Base-by-base conservation (phyloP, 768 basidiomycete genomes). In the Termitomyces sp. region DNA sequence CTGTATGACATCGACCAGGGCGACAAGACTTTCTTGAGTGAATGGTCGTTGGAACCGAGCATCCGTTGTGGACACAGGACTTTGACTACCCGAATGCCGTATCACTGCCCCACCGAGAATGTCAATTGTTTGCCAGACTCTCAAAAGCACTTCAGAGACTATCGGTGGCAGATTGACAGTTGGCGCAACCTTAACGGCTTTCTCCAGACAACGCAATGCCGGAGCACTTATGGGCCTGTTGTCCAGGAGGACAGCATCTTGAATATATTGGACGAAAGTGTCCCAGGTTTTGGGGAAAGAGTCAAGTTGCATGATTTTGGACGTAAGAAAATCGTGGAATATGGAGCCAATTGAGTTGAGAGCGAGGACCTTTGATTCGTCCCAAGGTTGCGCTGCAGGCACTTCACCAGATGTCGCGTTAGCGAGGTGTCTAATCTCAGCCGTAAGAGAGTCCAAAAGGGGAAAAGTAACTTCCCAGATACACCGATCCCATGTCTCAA, bases 401-500 rank as follows among this genome's bases (percentile, higher is more conserved):
- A 59, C 58, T 33, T 69, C 66, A 31, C 44, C 57, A 8, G 64
- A 24, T 22, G 62, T 47, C 33, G 66, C 53, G 31, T 55, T 67
- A n/a, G 70, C 64, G 4, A 73, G 62, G 18, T 72, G 75, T 39
- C 82, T 81, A 29, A 85, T 84, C 58, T 84, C 81, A 24, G 70
- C 65, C 0, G 83, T 86, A 57, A 88, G 77, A 22, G 86, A 77
- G 50, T 92, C 88, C 58, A 97, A 72, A 4, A 98, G 76, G 7
- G 94, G 94, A 71, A 96, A 92, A 13, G 91, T 85, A 56, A 98
- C 82, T 67, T 87, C 86, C 88, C 92, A 94, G n/a, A 96, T 77
- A 59, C 93, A 93, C 54, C 91, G 84, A 42, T 89, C 84, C 96
- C 96, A 99, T 0, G 89, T 90, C 6, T 86, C 86, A 39, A 81